Evolutionary conservation across 495 filamentous ascomycete species (phyloP), one percentile per base, ranked within the genome.

Genomic region (Aspergillus baeticus): DNA sequence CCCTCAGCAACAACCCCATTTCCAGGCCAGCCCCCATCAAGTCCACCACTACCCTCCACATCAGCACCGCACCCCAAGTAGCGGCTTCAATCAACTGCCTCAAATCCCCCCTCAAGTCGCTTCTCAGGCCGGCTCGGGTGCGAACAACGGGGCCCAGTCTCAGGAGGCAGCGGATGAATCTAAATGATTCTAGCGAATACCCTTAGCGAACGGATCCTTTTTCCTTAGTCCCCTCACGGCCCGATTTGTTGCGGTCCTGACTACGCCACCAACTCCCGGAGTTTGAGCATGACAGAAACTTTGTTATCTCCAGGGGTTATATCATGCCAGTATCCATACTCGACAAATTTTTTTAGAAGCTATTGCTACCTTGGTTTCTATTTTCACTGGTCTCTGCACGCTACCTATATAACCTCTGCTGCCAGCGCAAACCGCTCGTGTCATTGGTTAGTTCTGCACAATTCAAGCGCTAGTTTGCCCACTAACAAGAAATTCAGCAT

Each of bases 21-120:
- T 83, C 61, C 82, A 77, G 36, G 82, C 81, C 44, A 84, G 84
- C 59, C 86, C 84, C 17, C 85, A 87, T 59, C 84, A 86, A 62
- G 70, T 76, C 58, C 84, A 87, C 61, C 84, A 88, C 55, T 86
- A 84, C 63, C 84, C 83, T 10, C 81, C 77, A 38, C 77, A 81
- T 54, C 74, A 81, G 38, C 81, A 87, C 52, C 84, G 84, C 36
- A 81, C 79, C 20, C 80, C 79, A 29, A 80, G 76, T 65, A 83
- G 77, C 56, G 80, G 79, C 51, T 84, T 84, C 61, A 83, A 78
- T 51, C 81, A 83, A 48, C 76, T 79, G 39, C 68, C 73, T 49
- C 81, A 79, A 53, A 66, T 73, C 15, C 71, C 77, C 15, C 68
- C 76, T 58, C 81, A 80, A 22, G 71, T 75, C 58, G 66, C 73